Percentiles rank a stretch among this genome's conserved stretches.
phyloP scores from a whole-genome alignment of 441 rosid species.

The Aleurites moluccanus region DNA sequence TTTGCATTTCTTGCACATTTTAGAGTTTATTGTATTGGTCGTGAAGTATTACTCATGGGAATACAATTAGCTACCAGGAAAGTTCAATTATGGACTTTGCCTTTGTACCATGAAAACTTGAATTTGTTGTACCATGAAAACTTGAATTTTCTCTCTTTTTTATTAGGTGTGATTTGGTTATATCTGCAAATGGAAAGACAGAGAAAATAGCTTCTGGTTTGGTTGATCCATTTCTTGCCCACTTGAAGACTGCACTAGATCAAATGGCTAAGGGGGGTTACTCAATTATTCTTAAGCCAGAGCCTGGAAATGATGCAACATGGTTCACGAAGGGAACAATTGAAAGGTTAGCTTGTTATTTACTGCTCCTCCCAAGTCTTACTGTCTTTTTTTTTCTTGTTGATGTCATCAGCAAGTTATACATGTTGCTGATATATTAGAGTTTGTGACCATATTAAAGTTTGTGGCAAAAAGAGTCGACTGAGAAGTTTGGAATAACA shows the following conservation, averaged over 20 bases:
- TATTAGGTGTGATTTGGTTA: conserved; percentile 84
- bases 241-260: conserved; percentile 82
- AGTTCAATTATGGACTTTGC: conserved; percentile 13
- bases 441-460: neutral
- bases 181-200: conserved; percentile 75
- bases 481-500: conserved; percentile 1
- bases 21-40: neutral
- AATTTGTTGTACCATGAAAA: too few species aligned
- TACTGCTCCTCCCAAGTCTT: conserved; percentile 3
- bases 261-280: conserved; percentile 90
- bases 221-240: conserved; percentile 86
- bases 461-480: conserved; percentile 1
- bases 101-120: neutral
- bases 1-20: neutral
- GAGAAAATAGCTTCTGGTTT: conserved; percentile 92
- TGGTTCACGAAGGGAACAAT: conserved; percentile 91
- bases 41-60: neutral
- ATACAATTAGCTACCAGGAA: neutral
- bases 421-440: too few species aligned
- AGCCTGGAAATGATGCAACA: conserved; percentile 44
- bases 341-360: conserved; percentile 55
- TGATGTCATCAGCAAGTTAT: too few species aligned
- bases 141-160: conserved; percentile 15
- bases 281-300: conserved; percentile 80
- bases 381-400: neutral